A percentile compares a stretch with the other conserved stretches of the same genome.
These are phyloP conservation scores for Vanrija sp. DNA, from an alignment of 1,284 basidiomycete genomes.

Conservation along the genomic window DNA sequence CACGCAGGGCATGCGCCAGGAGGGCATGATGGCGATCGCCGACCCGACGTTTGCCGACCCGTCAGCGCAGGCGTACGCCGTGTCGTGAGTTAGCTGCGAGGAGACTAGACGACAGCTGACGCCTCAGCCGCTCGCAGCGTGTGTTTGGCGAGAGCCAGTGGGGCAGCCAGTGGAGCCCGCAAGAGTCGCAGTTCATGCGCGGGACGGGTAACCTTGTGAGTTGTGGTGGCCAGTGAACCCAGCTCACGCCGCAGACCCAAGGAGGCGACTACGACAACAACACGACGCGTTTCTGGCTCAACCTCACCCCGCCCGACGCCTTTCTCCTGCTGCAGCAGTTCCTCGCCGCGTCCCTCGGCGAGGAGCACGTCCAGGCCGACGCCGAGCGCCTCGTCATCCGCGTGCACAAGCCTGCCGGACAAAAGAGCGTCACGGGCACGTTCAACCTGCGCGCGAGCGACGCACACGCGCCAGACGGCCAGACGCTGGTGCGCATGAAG, in stretches of 20 bases:
- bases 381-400: constrained; percentile 13
- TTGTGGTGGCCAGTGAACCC: background rate
- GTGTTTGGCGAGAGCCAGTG: constrained; percentile 34
- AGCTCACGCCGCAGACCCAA: constrained; percentile 31
- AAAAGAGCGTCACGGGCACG: constrained; percentile 31
- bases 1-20: constrained; percentile 61
- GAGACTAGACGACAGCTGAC: background rate
- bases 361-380: constrained; percentile 22
- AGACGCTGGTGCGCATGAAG: constrained; percentile 38
- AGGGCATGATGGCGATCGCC: constrained; percentile 63
- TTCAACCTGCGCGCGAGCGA: constrained; percentile 31
- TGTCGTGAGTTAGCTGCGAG: constrained; percentile 19
- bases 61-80: constrained; percentile 34
- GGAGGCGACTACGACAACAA: constrained; percentile 37
- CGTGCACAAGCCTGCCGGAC: constrained; percentile 38
- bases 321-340: constrained; percentile 27
- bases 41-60: constrained; percentile 53
- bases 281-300: constrained; percentile 46
- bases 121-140: constrained; percentile 31
- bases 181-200: constrained; percentile 47
- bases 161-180: constrained; percentile 35
- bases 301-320: constrained; percentile 24
- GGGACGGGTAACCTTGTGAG: constrained; percentile 45
- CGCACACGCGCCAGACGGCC: constrained; percentile 29
- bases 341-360: constrained; percentile 23